Evolutionary conservation across 768 basidiomycete genomes (phyloP).

Genomic region (Xerocomellus chrysenteron): DNA sequence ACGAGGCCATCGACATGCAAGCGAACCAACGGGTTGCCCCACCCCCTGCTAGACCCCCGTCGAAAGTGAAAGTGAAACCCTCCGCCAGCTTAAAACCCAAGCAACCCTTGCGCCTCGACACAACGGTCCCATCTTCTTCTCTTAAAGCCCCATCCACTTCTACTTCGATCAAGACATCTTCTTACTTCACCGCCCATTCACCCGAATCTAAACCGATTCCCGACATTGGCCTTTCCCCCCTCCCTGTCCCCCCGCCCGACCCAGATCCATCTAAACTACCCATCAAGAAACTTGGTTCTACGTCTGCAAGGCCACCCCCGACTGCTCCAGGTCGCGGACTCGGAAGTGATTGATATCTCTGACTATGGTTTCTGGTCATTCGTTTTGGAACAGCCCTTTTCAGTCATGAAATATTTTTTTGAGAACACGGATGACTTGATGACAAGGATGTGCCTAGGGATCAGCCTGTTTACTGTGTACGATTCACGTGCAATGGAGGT

Average conservation of each 20-base stretch:
- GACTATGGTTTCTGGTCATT: slow-evolving; percentile 10
- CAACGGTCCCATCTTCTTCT: slow-evolving; percentile 9
- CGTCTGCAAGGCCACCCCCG: slow-evolving; percentile 6
- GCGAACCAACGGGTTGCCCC: neutral
- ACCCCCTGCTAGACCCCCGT: neutral
- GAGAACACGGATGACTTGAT: neutral
- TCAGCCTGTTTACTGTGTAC: neutral
- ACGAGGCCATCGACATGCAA: slow-evolving; percentile 10
- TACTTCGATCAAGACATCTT: slow-evolving; percentile 9
- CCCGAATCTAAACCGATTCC: slow-evolving; percentile 14
- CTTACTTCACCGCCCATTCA: slow-evolving; percentile 20
- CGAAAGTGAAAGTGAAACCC: slow-evolving; percentile 1
- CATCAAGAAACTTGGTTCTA: slow-evolving; percentile 4
- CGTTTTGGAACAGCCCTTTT: neutral
- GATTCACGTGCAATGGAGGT: neutral
- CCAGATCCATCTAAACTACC: slow-evolving; percentile 4
- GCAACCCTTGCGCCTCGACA: neutral
- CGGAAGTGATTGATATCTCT: slow-evolving; percentile 60
- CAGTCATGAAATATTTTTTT: neutral
- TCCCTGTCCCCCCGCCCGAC: slow-evolving; percentile 22
- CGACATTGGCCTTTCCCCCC: slow-evolving; percentile 32
- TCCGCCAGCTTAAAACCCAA: neutral
- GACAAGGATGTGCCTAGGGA: neutral
- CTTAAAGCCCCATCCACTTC: slow-evolving; percentile 1
- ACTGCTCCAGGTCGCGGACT: slow-evolving; percentile 26